phyloP scores from a whole-genome alignment of 2,329 filamentous ascomycete species.

The Coniochaeta sp. region DNA sequence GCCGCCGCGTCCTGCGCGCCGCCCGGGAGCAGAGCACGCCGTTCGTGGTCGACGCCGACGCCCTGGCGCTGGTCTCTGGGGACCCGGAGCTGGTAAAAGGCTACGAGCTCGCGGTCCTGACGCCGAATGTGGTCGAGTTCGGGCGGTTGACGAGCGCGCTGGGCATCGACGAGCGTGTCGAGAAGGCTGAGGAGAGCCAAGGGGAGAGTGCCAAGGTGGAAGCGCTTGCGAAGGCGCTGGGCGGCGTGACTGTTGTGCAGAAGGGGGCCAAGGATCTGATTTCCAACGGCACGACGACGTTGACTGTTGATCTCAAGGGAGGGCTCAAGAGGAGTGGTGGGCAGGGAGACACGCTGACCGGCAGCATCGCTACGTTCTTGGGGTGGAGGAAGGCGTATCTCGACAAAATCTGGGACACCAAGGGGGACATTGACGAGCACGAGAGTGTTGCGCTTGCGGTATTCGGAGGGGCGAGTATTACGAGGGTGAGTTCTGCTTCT shows the following conservation, averaged over 20 bases:
- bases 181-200: constrained; percentile 21
- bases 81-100: constrained; percentile 71
- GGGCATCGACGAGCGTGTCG: constrained; percentile 50
- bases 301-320: constrained; percentile 69
- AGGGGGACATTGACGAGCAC: constrained; percentile 24
- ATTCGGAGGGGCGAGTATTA: constrained; percentile 81
- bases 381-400: constrained; percentile 85
- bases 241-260: constrained; percentile 84
- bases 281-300: constrained; percentile 68
- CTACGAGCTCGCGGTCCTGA: constrained; percentile 78
- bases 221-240: constrained; percentile 65
- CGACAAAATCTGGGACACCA: constrained; percentile 68
- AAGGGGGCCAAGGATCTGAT: constrained; percentile 82
- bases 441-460: constrained; percentile 67
- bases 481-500: constrained; percentile 52
- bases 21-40: constrained; percentile 66
- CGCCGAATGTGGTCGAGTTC: constrained; percentile 94
- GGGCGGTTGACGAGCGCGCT: constrained; percentile 70
- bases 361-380: constrained; percentile 78
- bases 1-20: constrained; percentile 68
- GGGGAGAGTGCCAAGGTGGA: constrained; percentile 45
- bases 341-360: constrained; percentile 92
- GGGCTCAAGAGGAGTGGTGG: constrained; percentile 87
- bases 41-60: constrained; percentile 88
- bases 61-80: constrained; percentile 68